Evolutionary conservation across 768 basidiomycete genomes (phyloP).

Genomic region (Suillus bovinus): DNA sequence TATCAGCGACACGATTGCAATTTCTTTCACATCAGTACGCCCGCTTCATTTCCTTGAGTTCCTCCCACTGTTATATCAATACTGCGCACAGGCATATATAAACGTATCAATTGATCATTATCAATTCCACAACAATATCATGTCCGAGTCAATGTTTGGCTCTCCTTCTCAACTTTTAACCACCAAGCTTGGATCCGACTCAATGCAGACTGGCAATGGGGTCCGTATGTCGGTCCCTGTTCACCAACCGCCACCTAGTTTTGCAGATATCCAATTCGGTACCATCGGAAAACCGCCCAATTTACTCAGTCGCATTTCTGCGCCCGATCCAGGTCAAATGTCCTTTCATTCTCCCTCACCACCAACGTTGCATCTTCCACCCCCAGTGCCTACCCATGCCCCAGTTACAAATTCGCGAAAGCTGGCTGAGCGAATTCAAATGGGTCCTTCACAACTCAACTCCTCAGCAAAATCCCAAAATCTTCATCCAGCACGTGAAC

Average conservation of each 20-base stretch:
- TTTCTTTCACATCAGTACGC: not conserved
- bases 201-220: not conserved
- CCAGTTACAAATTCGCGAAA: not conserved
- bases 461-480: not conserved
- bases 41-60: not conserved
- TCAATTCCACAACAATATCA: constrained; percentile 8
- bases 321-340: constrained; percentile 26
- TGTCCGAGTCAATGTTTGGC: constrained; percentile 33
- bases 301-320: constrained; percentile 52
- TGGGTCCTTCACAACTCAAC: not conserved
- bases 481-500: not conserved
- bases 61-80: not conserved
- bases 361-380: constrained; percentile 15
- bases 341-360: constrained; percentile 32
- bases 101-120: not conserved
- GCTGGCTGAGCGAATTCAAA: not conserved
- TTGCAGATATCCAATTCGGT: constrained; percentile 48
- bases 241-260: constrained; percentile 17
- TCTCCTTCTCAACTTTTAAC: constrained; percentile 25
- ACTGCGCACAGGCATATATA: not conserved
- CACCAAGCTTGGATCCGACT: not conserved
- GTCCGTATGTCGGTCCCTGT: constrained; percentile 17
- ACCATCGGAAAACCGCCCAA: constrained; percentile 56
- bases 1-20: not conserved
- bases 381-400: not conserved